A percentile compares a stretch with the other conserved stretches of the same genome.
phyloP scores from a whole-genome alignment of 345 rosid species.

The Populus deltoides region DNA sequence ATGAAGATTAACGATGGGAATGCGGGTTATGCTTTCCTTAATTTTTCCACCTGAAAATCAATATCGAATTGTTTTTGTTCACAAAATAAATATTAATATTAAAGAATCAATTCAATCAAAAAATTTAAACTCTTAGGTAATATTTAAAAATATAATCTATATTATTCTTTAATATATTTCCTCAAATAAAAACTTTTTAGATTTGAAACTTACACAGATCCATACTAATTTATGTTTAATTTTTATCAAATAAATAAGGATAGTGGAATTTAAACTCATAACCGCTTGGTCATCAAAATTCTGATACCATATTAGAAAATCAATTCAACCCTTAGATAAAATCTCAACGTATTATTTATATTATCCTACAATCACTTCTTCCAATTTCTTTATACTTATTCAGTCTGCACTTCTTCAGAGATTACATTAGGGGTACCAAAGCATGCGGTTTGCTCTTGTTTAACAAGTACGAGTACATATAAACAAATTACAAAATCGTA shows the following conservation, averaged over 20 bases:
- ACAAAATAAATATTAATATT: not conserved
- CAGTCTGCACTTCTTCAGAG: not conserved
- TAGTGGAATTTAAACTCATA: accelerated
- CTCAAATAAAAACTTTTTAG: no score
- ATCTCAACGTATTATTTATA: no score
- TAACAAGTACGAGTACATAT: not conserved
- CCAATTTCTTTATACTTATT: not conserved
- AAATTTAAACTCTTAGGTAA: no score
- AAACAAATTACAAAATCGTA: not conserved
- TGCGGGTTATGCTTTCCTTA: not conserved
- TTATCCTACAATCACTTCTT: not conserved
- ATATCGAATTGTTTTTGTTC: no score
- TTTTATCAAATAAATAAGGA: no score
- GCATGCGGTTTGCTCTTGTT: not conserved
- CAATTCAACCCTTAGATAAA: accelerated
- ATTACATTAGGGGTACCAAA: not conserved
- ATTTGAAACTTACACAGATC: accelerated
- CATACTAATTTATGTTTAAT: no score
- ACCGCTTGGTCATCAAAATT: accelerated
- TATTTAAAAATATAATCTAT: no score
- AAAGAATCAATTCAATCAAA: accelerated
- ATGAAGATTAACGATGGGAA: not conserved
- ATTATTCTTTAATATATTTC: no score
- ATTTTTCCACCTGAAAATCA: no score
- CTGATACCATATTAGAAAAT: no score